Evolutionary conservation across 2,329 filamentous ascomycete species (phyloP).

Genomic region (Zalaria obscura): DNA sequence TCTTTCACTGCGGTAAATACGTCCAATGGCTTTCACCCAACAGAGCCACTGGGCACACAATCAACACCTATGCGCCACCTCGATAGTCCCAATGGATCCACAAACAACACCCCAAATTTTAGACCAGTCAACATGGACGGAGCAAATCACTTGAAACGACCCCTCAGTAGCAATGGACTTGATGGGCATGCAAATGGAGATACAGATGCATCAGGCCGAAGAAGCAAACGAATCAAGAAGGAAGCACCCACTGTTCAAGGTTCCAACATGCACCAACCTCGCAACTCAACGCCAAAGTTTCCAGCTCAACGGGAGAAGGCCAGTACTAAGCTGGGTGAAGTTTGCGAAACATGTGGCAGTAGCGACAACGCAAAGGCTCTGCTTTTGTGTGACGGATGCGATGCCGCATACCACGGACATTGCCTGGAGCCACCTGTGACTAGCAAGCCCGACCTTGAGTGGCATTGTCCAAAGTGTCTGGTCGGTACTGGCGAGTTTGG

Average conservation of each 20-base stretch:
- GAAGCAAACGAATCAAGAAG: conserved; percentile 89
- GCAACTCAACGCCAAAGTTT: conserved; percentile 60
- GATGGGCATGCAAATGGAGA: conserved; percentile 49
- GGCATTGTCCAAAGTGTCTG: conserved; percentile 90
- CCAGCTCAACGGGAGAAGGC: conserved; percentile 41
- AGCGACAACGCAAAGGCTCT: conserved; percentile 58
- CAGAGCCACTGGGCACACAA: conserved; percentile 35
- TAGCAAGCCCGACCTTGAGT: conserved; percentile 70
- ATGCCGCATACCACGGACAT: conserved; percentile 71
- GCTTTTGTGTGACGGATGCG: conserved; percentile 80
- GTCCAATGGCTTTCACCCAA: conserved; percentile 37
- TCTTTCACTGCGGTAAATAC: conserved; percentile 47
- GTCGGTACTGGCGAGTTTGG: conserved; percentile 95
- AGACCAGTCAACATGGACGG: conserved; percentile 30
- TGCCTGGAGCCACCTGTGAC: conserved; percentile 77
- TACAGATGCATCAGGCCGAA: conserved; percentile 38
- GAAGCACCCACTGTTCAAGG: conserved; percentile 73
- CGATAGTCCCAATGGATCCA: conserved; percentile 48
- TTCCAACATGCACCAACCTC: conserved; percentile 91
- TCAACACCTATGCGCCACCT: conserved; percentile 45
- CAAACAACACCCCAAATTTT: conserved; percentile 52
- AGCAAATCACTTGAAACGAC: conserved; percentile 49
- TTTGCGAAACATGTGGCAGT: conserved; percentile 76
- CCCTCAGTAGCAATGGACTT: conserved; percentile 34
- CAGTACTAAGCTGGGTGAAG: conserved; percentile 43